Evolutionary conservation across 2,329 filamentous ascomycete species (phyloP).

Genomic region (Sarocladiaceae sp.): DNA sequence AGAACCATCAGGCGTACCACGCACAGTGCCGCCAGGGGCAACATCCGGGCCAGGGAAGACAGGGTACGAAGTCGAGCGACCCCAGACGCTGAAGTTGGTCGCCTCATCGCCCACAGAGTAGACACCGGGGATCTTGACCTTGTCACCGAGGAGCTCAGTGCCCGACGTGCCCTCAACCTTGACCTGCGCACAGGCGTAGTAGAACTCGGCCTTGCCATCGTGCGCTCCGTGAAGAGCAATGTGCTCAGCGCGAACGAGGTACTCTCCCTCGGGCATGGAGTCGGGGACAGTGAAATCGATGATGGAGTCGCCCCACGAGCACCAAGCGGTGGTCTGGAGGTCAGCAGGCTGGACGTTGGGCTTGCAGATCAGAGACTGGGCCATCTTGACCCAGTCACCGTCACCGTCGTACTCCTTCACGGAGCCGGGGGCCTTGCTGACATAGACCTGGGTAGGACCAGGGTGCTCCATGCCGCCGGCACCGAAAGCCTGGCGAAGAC

Average conservation of each 20-base stretch:
- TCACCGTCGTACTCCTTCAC: constrained; percentile 19
- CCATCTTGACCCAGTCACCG: constrained; percentile 25
- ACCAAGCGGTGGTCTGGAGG: constrained; percentile 12
- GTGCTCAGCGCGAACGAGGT: constrained; percentile 24
- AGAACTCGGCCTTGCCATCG: constrained; percentile 25
- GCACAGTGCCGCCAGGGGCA: constrained; percentile 2
- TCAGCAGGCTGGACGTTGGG: constrained; percentile 11
- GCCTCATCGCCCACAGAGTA: constrained; percentile 13
- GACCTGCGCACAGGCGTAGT: constrained; percentile 36
- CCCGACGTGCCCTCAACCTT: constrained; percentile 24
- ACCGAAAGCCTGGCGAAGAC: constrained; percentile 12
- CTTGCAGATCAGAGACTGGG: constrained; percentile 21
- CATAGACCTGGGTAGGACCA: constrained; percentile 15
- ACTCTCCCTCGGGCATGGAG: constrained; percentile 5
- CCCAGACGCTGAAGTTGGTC: constrained; percentile 9
- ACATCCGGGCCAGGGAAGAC: neutral
- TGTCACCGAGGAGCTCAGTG: neutral
- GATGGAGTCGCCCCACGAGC: constrained; percentile 18
- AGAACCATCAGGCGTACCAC: constrained; percentile 1
- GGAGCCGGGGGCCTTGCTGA: constrained; percentile 13
- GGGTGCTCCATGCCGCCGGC: constrained; percentile 15
- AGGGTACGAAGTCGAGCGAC: neutral
- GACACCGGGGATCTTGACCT: constrained; percentile 25
- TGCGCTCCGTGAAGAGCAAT: constrained; percentile 35
- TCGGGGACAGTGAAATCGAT: constrained; percentile 15